These are phyloP conservation scores for Neofusicoccum sp. DNA, from an alignment of 2,329 filamentous ascomycete genomes.

Conservation along the genomic window DNA sequence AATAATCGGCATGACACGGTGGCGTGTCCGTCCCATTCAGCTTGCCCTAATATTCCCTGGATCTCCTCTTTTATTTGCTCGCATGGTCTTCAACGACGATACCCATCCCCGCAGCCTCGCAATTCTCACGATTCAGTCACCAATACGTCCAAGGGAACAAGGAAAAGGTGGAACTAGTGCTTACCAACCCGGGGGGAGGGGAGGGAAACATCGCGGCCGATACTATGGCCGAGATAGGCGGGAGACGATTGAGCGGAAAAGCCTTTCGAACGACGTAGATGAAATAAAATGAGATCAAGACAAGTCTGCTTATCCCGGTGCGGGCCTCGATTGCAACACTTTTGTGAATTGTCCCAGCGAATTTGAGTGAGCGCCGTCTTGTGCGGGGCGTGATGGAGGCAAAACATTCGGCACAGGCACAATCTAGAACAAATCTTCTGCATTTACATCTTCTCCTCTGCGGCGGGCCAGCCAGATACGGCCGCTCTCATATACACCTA, in stretches of 20 bases:
- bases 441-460: constrained; percentile 40
- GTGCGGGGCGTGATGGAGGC: too few relatives aligned
- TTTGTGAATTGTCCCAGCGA: too few relatives aligned
- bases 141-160: background rate
- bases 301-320: too few relatives aligned
- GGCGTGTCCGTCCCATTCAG: background rate
- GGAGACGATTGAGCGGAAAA: too few relatives aligned
- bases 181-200: background rate
- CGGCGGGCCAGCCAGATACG: constrained; percentile 56
- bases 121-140: constrained; percentile 1
- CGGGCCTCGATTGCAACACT: too few relatives aligned
- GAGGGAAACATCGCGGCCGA: background rate
- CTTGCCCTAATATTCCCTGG: background rate
- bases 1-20: background rate
- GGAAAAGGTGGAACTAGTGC: background rate
- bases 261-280: too few relatives aligned
- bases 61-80: background rate
- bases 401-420: background rate
- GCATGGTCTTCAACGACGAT: constrained; percentile 23
- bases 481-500: constrained; percentile 83
- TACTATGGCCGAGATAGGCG: background rate
- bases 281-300: too few relatives aligned
- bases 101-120: constrained; percentile 13
- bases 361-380: too few relatives aligned
- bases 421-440: constrained; percentile 18